These are phyloP conservation scores for Diaporthe ampelina DNA, from an alignment of 2,329 filamentous ascomycete genomes.

Conservation along the genomic window DNA sequence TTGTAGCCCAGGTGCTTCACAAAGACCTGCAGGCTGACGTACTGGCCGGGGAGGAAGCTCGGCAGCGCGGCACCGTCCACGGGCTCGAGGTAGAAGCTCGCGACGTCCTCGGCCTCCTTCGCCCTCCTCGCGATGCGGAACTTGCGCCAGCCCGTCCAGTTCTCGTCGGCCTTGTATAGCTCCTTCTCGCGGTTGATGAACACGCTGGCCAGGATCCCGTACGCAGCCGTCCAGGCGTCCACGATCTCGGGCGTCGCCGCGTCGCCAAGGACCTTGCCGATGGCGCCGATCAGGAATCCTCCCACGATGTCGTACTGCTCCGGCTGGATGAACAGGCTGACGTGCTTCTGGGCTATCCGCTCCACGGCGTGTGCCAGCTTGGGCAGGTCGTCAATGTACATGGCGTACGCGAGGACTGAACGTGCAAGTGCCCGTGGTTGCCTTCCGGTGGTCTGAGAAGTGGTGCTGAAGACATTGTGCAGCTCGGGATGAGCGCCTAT, in stretches of 20 bases:
- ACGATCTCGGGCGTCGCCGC: constrained; percentile 76
- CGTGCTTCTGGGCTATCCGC: constrained; percentile 83
- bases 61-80: constrained; percentile 71
- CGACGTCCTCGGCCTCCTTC: constrained; percentile 69
- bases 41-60: constrained; percentile 78
- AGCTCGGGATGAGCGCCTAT: constrained; percentile 74
- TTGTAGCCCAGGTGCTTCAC: constrained; percentile 73
- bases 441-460: constrained; percentile 76
- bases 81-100: constrained; percentile 79
- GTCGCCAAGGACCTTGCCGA: constrained; percentile 76
- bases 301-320: constrained; percentile 81
- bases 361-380: constrained; percentile 70
- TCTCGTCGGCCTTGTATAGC: constrained; percentile 66
- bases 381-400: constrained; percentile 78
- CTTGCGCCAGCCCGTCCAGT: constrained; percentile 64
- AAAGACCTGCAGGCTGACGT: constrained; percentile 75
- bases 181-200: constrained; percentile 76
- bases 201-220: constrained; percentile 77
- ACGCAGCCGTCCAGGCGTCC: constrained; percentile 80
- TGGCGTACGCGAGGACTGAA: constrained; percentile 79
- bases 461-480: constrained; percentile 78
- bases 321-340: constrained; percentile 76
- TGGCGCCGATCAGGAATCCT: constrained; percentile 75
- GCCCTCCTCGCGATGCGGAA: constrained; percentile 71
- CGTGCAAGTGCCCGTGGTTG: constrained; percentile 79